A percentile compares a stretch with the other conserved stretches of the same genome.
Conservation (phyloP, 2,329 filamentous ascomycete genomes). For the Biscogniauxia sp. region DNA sequence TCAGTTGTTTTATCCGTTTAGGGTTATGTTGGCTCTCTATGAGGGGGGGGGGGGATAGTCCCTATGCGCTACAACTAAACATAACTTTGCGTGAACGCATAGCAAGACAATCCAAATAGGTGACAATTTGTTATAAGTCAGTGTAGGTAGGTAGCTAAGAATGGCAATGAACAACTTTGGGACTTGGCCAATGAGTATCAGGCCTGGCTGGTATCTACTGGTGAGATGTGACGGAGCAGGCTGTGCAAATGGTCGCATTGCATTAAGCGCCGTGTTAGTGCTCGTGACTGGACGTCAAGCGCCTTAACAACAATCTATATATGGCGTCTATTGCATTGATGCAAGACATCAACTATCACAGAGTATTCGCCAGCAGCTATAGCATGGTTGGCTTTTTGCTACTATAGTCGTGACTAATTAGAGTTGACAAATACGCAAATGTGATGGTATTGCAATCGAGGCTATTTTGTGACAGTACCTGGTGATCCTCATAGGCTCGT, state of each 20-base stretch:
- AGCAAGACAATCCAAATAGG: neutral
- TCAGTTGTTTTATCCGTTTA: neutral
- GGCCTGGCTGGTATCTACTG: neutral
- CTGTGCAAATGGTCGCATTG: conserved; percentile 11
- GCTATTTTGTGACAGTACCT: neutral
- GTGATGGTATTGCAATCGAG: neutral
- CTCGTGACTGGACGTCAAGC: conserved; percentile 5
- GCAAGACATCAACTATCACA: neutral
- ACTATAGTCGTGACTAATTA: neutral
- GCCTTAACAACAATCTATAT: neutral
- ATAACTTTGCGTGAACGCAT: neutral
- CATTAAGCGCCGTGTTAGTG: conserved; percentile 11
- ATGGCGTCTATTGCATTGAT: neutral
- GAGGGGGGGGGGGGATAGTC: too few species aligned
- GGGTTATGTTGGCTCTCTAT: neutral
- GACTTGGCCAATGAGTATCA: neutral
- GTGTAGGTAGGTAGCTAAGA: neutral
- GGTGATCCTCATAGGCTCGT: neutral
- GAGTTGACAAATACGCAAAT: neutral
- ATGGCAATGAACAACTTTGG: neutral
- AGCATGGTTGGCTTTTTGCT: neutral
- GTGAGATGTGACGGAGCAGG: neutral
- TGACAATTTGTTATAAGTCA: neutral
- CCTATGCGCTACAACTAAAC: neutral
- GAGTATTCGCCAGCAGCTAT: neutral